Base-by-base conservation (phyloP, 164 flowering plant genomes). In the Chimonanthus salicifolius region DNA sequence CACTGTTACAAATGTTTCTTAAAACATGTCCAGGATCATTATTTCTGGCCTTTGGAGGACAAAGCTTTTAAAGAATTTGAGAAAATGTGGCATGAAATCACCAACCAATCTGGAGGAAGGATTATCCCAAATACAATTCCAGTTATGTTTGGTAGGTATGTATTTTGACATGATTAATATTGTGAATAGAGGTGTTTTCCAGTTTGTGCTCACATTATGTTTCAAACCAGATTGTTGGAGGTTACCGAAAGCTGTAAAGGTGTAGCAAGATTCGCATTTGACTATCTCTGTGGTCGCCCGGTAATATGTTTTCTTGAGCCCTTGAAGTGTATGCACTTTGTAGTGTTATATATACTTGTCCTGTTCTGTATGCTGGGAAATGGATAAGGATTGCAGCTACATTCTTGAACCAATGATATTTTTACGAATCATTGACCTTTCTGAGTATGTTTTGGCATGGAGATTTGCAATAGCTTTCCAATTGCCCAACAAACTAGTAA, bases 101-200 rank as follows among this genome's bases (percentile, higher is more conserved):
- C 82, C 50, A 79, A 72, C 67, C 71, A 85, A 68, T 75, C 66
- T 58, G 94, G 89, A 73, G 98, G 88, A 77, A 75, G 73, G 62
- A 85, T 91, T 54, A 78, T 74, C 18, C 82, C 94, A 51, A 45
- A 64, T 45, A 89, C 89, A 49, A 80, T 95, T 70, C 83, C 87
- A 15, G 98, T 95, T 78, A 95, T 95, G 99, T 95, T 95, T 83
- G 99, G 99, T 64, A 93, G 99, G 99, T 95, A 84, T 20, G 47
- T 60, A 9, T 44, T 73, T 13, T 71, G 20, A 15, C 48, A 7
- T 73, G 49, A 33, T 67, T 44, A 47, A 13, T 2, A 3, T 10
- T 67, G 44, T 58, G 6, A 67, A 16, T 21, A 18, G 60, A 15
- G 43, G 18, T 54, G 11, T 65, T 47, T 64, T 2, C 49, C 20